phyloP scores from a whole-genome alignment of 1,139 yeast species.

The Sugiyamaella grinbergsii region DNA sequence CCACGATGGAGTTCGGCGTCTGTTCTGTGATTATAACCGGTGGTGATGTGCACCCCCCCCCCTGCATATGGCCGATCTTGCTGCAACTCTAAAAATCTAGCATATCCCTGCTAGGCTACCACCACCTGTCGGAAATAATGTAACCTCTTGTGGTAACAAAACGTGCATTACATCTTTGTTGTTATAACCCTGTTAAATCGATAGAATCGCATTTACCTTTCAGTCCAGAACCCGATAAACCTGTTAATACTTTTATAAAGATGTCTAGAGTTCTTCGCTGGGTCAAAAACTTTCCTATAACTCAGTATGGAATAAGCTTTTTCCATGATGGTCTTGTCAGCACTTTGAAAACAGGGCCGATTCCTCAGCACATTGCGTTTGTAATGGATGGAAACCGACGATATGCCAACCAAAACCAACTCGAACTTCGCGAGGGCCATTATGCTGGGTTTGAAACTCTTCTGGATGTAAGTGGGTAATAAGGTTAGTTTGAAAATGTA shows the following conservation, averaged over 20 bases:
- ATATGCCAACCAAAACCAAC: constrained; percentile 68
- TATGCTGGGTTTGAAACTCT: constrained; percentile 87
- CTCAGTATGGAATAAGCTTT: constrained; percentile 33
- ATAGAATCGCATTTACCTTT: too few relatives aligned
- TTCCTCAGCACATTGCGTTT: constrained; percentile 87
- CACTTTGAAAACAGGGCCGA: constrained; percentile 69
- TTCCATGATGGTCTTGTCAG: constrained; percentile 33
- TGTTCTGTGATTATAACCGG: too few relatives aligned
- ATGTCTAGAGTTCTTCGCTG: constrained; percentile 11
- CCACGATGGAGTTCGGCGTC: too few relatives aligned
- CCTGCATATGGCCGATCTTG: too few relatives aligned
- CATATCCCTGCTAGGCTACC: too few relatives aligned
- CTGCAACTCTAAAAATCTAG: background rate
- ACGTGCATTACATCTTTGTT: too few relatives aligned
- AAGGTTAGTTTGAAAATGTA: background rate
- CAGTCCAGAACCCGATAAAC: background rate
- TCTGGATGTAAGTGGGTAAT: constrained; percentile 47
- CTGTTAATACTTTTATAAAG: background rate
- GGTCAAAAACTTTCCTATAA: constrained; percentile 30
- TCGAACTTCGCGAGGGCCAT: constrained; percentile 88
- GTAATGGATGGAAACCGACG: constrained; percentile 98
- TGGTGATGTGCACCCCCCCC: too few relatives aligned
- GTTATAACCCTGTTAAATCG: too few relatives aligned
- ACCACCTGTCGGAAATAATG: too few relatives aligned
- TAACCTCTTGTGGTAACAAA: too few relatives aligned